Conservation (phyloP, 805 yeast species). For the Yarrowia sp. region DNA sequence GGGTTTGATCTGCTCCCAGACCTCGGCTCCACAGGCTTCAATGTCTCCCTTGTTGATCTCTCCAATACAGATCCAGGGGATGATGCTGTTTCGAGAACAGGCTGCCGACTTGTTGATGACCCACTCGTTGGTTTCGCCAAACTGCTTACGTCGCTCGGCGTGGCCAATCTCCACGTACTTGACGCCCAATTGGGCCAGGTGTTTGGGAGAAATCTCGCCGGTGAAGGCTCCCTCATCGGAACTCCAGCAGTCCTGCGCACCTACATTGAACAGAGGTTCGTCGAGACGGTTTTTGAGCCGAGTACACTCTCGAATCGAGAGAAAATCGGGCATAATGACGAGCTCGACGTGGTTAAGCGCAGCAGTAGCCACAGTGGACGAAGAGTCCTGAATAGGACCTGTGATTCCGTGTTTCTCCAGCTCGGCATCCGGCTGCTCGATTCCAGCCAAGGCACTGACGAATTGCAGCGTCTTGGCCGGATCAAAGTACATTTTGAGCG, state of each 20-base stretch:
- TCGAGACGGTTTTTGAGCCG: constrained; percentile 44
- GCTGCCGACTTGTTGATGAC: constrained; percentile 45
- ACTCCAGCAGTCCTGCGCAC: constrained; percentile 48
- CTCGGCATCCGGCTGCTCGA: constrained; percentile 24
- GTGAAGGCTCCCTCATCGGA: constrained; percentile 47
- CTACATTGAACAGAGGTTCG: constrained; percentile 41
- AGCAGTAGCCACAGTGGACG: constrained; percentile 20
- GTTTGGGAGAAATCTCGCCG: constrained; percentile 46
- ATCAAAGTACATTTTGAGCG: constrained; percentile 36
- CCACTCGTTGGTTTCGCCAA: constrained; percentile 45
- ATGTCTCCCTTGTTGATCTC: constrained; percentile 42
- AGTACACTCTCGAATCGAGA: constrained; percentile 22
- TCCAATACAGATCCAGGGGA: constrained; percentile 47
- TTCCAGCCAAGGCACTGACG: constrained; percentile 17
- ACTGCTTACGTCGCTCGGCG: constrained; percentile 47
- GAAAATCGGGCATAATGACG: constrained; percentile 36
- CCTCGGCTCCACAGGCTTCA: constrained; percentile 40
- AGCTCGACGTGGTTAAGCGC: constrained; percentile 26
- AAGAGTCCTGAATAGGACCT: constrained; percentile 3
- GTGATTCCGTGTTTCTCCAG: constrained; percentile 23
- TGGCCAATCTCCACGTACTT: constrained; percentile 47
- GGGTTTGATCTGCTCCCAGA: constrained; percentile 35
- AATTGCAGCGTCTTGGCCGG: constrained; percentile 31
- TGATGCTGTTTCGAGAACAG: constrained; percentile 42
- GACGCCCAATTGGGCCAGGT: constrained; percentile 45